Base-by-base conservation (phyloP, 805 yeast genomes). In the Metschnikowia santaceciliae region DNA sequence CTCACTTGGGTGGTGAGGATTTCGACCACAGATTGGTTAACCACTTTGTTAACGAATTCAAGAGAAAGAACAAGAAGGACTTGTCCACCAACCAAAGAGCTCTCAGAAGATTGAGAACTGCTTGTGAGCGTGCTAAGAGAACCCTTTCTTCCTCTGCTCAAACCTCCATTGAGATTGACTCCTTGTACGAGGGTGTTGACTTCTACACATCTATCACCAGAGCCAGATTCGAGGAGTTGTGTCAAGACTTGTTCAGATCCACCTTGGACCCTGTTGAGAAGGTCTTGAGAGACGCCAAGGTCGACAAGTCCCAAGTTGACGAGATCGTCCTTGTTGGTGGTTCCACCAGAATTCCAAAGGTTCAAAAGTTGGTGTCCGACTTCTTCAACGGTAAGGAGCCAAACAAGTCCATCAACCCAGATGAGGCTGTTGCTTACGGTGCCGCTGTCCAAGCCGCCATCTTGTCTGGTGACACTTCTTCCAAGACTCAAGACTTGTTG, bases 361-460 rank as follows among this genome's bases (percentile, higher is more conserved):
- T 74, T 49, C 77, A 72, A 64, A 75, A 74, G 66, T 70, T 74
- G 61, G 72, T 74, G 50, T 76, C 74, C 58, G 65, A 69, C 55
- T 74, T 65, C 71, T 74, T 74, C 60, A 66, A 67, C 60, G 78
- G 78, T 61, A 74, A 74, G 69, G 72, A 72, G 63, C 76, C 75
- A 41, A 71, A 76, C 53, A 73, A 73, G 67, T 76, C 77, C 64
- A 74, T 74, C 57, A 74, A 74, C 67, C 78, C 78, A 17, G 78
- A 74, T 62, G 78, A 74, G 67, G 78, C 78, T 59, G 78, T 74
- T 58, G 78, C 78, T 37, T 74, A 73, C 64, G 78, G 78, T 69
- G 98, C 98, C 69, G 97, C 98, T 69, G 97, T 91, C 67, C 97
- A 91, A 82, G 98, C 96, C 80, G 97, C 98, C 79, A 95, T 92